phyloP scores from a whole-genome alignment of 176 grass and related monocot genomes.

The Secale cereale region DNA sequence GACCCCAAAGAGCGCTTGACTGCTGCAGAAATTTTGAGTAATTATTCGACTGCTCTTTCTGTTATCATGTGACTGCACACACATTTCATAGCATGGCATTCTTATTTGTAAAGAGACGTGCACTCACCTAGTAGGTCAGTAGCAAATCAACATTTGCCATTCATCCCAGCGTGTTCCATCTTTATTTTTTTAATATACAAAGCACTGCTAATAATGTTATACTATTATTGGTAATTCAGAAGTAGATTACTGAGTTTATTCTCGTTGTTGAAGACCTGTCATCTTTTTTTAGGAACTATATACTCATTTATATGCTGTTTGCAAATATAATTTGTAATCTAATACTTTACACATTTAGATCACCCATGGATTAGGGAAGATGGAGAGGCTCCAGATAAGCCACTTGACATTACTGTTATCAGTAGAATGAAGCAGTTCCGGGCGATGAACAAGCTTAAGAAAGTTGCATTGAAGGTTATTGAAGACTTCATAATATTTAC shows the following conservation, averaged over 20 bases:
- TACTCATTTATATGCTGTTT: slow-evolving; percentile 12
- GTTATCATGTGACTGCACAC: slow-evolving; percentile 5
- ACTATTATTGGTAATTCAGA: not conserved
- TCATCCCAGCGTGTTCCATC: slow-evolving; percentile 3
- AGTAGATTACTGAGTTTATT: not conserved
- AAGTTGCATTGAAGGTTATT: slow-evolving; percentile 95
- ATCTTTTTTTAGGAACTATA: not conserved
- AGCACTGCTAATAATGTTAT: not conserved
- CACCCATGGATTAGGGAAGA: slow-evolving; percentile 99
- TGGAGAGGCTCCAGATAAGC: slow-evolving; percentile 94
- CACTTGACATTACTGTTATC: slow-evolving; percentile 94
- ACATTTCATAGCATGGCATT: slow-evolving; percentile 16
- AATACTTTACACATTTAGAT: slow-evolving; percentile 52
- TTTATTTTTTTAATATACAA: slow-evolving; percentile 12
- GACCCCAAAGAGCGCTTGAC: slow-evolving; percentile 89
- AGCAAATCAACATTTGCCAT: not conserved
- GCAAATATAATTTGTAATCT: slow-evolving; percentile 23
- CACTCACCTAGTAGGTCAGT: slow-evolving; percentile 1
- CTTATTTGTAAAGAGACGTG: slow-evolving; percentile 5
- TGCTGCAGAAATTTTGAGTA: slow-evolving; percentile 93
- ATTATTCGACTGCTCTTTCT: slow-evolving; percentile 10
- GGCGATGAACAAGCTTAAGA: slow-evolving; percentile 99
- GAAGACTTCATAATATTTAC: slow-evolving; percentile 24
- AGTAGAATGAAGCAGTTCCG: slow-evolving; percentile 99
- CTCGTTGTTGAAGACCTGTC: not conserved